A percentile compares a stretch with the other conserved stretches of the same genome.
Conservation (phyloP, 805 yeast species). For the Isabelozyma gotoi region DNA sequence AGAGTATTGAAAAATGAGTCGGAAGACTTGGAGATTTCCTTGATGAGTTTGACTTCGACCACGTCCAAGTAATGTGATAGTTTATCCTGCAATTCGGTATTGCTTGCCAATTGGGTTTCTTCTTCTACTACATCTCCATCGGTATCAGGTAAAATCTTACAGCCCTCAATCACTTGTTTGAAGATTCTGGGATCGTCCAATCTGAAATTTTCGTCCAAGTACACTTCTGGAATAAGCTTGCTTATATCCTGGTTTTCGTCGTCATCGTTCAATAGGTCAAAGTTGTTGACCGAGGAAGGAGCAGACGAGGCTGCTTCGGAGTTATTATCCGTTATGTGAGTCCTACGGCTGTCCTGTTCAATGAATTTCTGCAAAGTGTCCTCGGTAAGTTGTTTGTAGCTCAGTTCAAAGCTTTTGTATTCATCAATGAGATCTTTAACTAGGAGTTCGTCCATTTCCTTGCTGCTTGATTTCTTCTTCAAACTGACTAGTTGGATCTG, state of each 20-base stretch:
- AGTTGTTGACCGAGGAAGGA: constrained; percentile 8
- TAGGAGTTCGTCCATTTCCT: constrained; percentile 17
- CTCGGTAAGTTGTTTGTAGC: constrained; percentile 36
- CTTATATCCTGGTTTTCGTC: constrained; percentile 4
- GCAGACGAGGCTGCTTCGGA: constrained; percentile 7
- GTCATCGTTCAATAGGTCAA: constrained; percentile 2
- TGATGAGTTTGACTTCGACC: constrained; percentile 77
- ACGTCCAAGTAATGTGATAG: constrained; percentile 80
- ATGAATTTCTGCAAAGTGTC: constrained; percentile 32
- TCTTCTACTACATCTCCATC: constrained; percentile 16
- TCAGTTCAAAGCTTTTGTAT: constrained; percentile 35
- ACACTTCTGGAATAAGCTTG: constrained; percentile 61
- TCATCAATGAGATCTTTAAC: constrained; percentile 21
- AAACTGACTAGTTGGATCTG: constrained; percentile 57
- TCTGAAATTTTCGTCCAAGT: constrained; percentile 65
- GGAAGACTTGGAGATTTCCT: constrained; percentile 82
- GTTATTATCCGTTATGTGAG: constrained; percentile 2
- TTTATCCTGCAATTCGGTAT: constrained; percentile 67
- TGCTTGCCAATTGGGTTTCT: constrained; percentile 41
- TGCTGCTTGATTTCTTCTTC: constrained; percentile 19
- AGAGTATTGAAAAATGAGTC: constrained; percentile 82
- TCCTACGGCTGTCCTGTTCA: constrained; percentile 9
- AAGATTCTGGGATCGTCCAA: constrained; percentile 88
- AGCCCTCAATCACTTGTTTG: constrained; percentile 65
- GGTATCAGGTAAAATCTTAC: constrained; percentile 40